Evolutionary conservation across 2,329 filamentous ascomycete species (phyloP), one percentile per base, ranked within the genome.

Genomic region (Talaromyces sp.): DNA sequence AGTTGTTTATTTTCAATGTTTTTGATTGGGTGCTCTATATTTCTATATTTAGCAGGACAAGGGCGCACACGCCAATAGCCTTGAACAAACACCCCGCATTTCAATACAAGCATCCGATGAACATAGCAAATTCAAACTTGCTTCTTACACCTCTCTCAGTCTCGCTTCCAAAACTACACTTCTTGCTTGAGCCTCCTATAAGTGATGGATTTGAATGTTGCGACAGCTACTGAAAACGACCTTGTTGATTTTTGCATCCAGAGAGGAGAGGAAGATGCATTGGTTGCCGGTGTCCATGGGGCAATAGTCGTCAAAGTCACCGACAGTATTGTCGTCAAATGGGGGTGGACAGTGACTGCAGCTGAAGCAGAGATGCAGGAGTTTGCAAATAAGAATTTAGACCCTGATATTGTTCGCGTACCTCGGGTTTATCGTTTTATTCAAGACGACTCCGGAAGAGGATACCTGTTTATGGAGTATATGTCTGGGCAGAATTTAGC

Each of bases 391-490:
- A 60, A 61, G 55, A 65, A 64, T 33, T 30, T 66, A 25, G 51
- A 68, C 55, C 59, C 42, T 49, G 53, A 55, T 32, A 60, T 69
- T 36, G 64, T 70, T 58, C 64, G 64, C 17, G 61, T 71, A 36
- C 67, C 67, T 22, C 52, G 25, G 13, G 60, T 70, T 30, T 64
- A 67, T 57, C 66, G 65, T 47, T 70, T 65, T 39, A 62, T 70
- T 30, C 47, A 63, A 27, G 53, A 66, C 19, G 30, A 49, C 10
- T 57, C 30, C 19, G 59, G 59, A 28, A 59, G 32, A 55, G 67
- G 67, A n/a, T 71, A 65, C 28, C 58, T 71, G 3, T 69, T 69
- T 51, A 71, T 69, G 65, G 65, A 70, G 36, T 69, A 69, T 53
- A 58, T 69, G 39, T 60, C 63, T 4, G 64, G 67, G 0, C 61